Percentiles rank a stretch among this genome's conserved stretches.
These are phyloP conservation scores for Aspergillus felis DNA, from an alignment of 2,329 filamentous ascomycete genomes.

Conservation along the genomic window DNA sequence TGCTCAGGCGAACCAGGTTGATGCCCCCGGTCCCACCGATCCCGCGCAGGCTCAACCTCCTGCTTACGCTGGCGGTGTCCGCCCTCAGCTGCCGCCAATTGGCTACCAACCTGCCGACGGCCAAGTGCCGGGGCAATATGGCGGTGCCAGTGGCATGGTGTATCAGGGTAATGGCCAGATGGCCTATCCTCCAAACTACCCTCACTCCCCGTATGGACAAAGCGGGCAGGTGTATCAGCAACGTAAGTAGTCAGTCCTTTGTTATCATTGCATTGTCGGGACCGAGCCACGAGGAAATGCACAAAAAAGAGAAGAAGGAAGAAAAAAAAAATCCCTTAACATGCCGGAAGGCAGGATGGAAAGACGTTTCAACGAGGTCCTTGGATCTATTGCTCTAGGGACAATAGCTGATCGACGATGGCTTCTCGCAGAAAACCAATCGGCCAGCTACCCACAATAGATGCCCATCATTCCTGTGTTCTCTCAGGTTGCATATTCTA, in stretches of 20 bases:
- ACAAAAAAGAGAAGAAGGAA: constrained; percentile 8
- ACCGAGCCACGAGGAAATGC: constrained; percentile 15
- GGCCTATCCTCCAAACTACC: constrained; percentile 45
- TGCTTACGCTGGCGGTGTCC: constrained; percentile 48
- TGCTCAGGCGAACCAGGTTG: constrained; percentile 35
- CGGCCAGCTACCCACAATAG: constrained; percentile 37
- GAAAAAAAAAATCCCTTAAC: constrained; percentile 5
- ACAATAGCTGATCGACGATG: constrained; percentile 29
- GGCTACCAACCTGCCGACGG: constrained; percentile 61
- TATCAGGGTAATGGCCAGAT: constrained; percentile 49
- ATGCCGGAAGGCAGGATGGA: constrained; percentile 7
- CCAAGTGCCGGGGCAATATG: constrained; percentile 59
- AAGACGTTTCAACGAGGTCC: constrained; percentile 14
- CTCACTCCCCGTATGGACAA: constrained; percentile 49
- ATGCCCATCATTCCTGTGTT: constrained; percentile 21
- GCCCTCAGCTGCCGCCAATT: constrained; percentile 70
- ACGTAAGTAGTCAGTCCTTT: constrained; percentile 41
- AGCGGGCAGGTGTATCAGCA: constrained; percentile 49
- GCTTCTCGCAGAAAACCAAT: constrained; percentile 33
- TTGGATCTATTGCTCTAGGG: constrained; percentile 18
- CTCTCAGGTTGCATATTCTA: constrained; percentile 25
- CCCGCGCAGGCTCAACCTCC: constrained; percentile 41
- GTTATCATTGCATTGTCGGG: constrained; percentile 19
- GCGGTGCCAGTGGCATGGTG: constrained; percentile 48
- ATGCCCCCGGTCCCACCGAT: constrained; percentile 49